These are phyloP conservation scores for Tremellales sp. DNA, from an alignment of 1,284 basidiomycete species.

Conservation along the genomic window DNA sequence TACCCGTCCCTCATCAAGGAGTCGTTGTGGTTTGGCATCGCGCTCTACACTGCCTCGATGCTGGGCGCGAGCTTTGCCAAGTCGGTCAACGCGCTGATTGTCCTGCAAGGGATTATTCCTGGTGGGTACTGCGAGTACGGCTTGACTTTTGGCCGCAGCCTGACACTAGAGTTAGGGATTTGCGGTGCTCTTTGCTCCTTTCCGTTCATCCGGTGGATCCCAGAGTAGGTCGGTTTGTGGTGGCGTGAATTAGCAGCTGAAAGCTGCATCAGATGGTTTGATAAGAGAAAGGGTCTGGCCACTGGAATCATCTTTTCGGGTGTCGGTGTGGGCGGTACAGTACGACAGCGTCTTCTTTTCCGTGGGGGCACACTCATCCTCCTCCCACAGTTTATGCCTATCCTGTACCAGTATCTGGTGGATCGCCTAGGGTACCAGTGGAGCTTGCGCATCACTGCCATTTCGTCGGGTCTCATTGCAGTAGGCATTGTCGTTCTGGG, in stretches of 20 bases:
- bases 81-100: constrained; percentile 11
- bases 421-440: constrained; percentile 17
- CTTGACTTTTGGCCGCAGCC: background rate
- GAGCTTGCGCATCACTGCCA: constrained; percentile 18
- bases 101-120: constrained; percentile 22
- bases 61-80: constrained; percentile 16
- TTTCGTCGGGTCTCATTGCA: constrained; percentile 12
- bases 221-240: constrained; percentile 15
- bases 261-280: constrained; percentile 30
- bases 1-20: constrained; percentile 18
- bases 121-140: constrained; percentile 7
- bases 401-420: constrained; percentile 16
- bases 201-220: constrained; percentile 24
- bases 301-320: constrained; percentile 24
- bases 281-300: constrained; percentile 19
- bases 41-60: constrained; percentile 12
- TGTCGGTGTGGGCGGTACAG: constrained; percentile 23
- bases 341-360: constrained; percentile 4
- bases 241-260: no score
- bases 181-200: constrained; percentile 20
- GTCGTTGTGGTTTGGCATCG: constrained; percentile 19
- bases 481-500: no score
- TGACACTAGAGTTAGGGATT: constrained; percentile 16
- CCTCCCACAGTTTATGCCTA: constrained; percentile 24
- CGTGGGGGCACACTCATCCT: background rate